phyloP scores from a whole-genome alignment of 495 filamentous ascomycete species.

The Podospora tetraspora region DNA sequence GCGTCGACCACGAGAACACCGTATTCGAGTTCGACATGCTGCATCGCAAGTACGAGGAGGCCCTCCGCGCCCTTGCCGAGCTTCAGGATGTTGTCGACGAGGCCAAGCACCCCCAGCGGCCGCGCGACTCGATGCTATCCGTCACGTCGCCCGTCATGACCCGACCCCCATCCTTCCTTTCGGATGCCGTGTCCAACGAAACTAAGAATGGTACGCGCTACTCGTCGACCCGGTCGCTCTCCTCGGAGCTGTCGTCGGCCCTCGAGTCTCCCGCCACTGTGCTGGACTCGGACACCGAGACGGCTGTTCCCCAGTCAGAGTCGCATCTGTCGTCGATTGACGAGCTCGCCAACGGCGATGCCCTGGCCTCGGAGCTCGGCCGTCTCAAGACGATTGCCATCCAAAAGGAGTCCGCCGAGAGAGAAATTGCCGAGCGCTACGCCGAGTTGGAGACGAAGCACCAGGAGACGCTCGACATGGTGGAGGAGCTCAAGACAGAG shows the following conservation, averaged over 20 bases:
- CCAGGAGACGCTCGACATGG: constrained; percentile 70
- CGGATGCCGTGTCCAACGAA: constrained; percentile 68
- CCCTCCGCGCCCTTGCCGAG: constrained; percentile 71
- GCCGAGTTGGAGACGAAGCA: constrained; percentile 75
- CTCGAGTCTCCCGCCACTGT: constrained; percentile 70
- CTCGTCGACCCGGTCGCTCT: constrained; percentile 90
- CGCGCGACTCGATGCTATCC: constrained; percentile 50
- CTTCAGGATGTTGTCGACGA: constrained; percentile 85
- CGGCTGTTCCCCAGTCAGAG: constrained; percentile 35
- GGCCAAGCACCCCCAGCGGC: constrained; percentile 57
- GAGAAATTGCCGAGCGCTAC: constrained; percentile 68
- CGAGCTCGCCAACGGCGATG: constrained; percentile 27
- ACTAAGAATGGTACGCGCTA: constrained; percentile 70
- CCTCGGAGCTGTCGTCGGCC: constrained; percentile 91
- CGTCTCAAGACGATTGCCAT: constrained; percentile 59
- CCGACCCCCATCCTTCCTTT: constrained; percentile 90
- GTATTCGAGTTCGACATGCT: constrained; percentile 76
- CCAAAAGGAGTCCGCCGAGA: constrained; percentile 72
- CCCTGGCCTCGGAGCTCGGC: constrained; percentile 60
- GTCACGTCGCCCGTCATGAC: constrained; percentile 55
- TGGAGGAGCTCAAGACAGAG: constrained; percentile 85
- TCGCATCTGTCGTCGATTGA: constrained; percentile 25
- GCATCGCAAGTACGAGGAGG: constrained; percentile 84
- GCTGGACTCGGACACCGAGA: constrained; percentile 53
- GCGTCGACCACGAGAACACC: constrained; percentile 82